Base-by-base conservation (phyloP, 2,329 filamentous ascomycete species). In the Ascochyta rabiei region DNA sequence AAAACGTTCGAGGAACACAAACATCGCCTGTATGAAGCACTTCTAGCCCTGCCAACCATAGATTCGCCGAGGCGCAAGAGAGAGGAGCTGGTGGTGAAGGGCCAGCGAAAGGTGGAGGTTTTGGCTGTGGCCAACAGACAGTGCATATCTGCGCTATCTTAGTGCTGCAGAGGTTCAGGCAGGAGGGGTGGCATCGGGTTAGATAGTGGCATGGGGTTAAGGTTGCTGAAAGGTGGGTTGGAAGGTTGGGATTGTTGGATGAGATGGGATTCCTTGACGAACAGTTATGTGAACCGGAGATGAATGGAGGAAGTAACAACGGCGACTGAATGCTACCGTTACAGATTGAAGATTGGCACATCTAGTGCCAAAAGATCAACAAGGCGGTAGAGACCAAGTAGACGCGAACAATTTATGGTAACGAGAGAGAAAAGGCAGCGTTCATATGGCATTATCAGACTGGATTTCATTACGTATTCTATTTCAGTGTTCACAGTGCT, bases 181-280 rank as follows among this genome's bases (percentile, higher is more conserved):
- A 48, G 9, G 56, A 64, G 10, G 40, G 42, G 1, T 66, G 60
- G 64, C 46, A 30, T 19, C 13, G 48, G 4, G 48, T 68, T 16
- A 57, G 58, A 35, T 68, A 61, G 61, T 59, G 51, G 24, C 56
- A 68, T 54, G 59, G 33, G 6, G 43, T 68, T 18, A 41, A 46
- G 15, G 51, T 68, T 41, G 53, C 49, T 4, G 60, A 66, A 57
- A 54, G 59, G 31, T 66, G 63, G 66, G 16, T 62, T 31, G 38
- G 23, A 15, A 48, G 34, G 28, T 34, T 56, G 16, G 50, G 49
- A 1, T 13, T 34, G 18, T 31, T 4, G 10, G 24, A 43, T 15
- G 13, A 34, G 19, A 21, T 2, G 31, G n/a, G 23, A 16, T 10
- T 16, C 12, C 4, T 3, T 24, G 30, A 38, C 19, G 31, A 34